Conservation (phyloP, 306 rosid species). For the Castanospermum australe region DNA sequence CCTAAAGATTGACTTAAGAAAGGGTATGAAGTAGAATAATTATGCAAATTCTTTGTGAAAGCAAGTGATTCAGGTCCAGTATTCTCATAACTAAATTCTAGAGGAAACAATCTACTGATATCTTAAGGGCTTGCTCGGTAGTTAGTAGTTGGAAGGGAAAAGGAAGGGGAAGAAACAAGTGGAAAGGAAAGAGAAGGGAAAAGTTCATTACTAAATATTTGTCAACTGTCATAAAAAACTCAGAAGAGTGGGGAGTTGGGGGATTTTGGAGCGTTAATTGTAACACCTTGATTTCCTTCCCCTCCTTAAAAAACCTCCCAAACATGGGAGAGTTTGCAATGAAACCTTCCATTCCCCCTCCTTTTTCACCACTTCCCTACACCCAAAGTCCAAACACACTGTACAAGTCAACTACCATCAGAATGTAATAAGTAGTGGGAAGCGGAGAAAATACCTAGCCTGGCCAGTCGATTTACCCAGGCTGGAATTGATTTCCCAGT, state of each 20-base stretch:
- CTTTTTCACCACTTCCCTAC: background rate
- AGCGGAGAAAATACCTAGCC: constrained; percentile 67
- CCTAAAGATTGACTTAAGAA: background rate
- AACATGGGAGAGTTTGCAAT: background rate
- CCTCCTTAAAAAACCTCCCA: background rate
- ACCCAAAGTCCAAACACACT: background rate
- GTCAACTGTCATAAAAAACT: background rate
- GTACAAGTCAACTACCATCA: constrained; percentile 4
- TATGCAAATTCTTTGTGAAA: background rate
- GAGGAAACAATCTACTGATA: background rate
- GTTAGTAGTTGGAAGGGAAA: background rate
- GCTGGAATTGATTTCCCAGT: constrained; percentile 94
- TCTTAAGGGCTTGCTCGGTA: background rate
- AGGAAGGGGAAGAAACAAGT: background rate
- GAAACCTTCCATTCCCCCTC: background rate
- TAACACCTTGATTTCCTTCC: background rate
- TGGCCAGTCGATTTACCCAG: constrained; percentile 96
- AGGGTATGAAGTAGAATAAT: background rate
- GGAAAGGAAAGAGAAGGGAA: background rate
- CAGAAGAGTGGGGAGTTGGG: background rate
- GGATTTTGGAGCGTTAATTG: background rate
- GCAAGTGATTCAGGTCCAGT: background rate
- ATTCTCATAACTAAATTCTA: background rate
- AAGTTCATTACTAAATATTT: background rate
- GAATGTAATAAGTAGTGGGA: background rate